phyloP scores from a whole-genome alignment of 2,329 filamentous ascomycete genomes.

The Talaromyces verruculosus region DNA sequence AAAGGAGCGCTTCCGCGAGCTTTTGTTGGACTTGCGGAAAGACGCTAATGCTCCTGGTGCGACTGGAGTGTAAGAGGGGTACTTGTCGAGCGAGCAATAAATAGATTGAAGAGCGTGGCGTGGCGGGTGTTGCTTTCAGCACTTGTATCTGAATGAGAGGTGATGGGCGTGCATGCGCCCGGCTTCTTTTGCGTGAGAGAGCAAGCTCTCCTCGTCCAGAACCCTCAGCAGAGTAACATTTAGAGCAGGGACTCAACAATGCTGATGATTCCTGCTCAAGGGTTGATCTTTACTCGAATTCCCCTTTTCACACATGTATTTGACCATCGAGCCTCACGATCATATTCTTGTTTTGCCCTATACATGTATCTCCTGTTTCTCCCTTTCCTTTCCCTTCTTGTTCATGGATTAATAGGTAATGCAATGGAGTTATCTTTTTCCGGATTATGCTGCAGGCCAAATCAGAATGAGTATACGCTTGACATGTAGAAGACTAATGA shows the following conservation, averaged over 20 bases:
- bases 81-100: background rate
- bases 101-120: background rate
- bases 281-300: background rate
- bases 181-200: background rate
- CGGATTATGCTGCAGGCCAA: background rate
- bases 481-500: background rate
- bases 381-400: conserved; percentile 21
- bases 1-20: conserved; percentile 93
- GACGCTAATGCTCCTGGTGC: conserved; percentile 79
- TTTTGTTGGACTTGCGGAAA: conserved; percentile 83
- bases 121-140: background rate
- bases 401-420: conserved; percentile 23
- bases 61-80: conserved; percentile 44
- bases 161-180: background rate
- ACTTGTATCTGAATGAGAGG: background rate
- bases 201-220: background rate
- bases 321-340: conserved; percentile 21
- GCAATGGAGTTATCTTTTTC: conserved; percentile 25
- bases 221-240: background rate
- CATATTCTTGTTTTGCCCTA: conserved; percentile 16
- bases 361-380: conserved; percentile 19
- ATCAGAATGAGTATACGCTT: background rate
- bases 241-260: background rate
- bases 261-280: background rate
- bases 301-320: conserved; percentile 18